Base-by-base conservation (phyloP, 1,284 basidiomycete genomes). In the Ceratorhiza oryzae-sativae region DNA sequence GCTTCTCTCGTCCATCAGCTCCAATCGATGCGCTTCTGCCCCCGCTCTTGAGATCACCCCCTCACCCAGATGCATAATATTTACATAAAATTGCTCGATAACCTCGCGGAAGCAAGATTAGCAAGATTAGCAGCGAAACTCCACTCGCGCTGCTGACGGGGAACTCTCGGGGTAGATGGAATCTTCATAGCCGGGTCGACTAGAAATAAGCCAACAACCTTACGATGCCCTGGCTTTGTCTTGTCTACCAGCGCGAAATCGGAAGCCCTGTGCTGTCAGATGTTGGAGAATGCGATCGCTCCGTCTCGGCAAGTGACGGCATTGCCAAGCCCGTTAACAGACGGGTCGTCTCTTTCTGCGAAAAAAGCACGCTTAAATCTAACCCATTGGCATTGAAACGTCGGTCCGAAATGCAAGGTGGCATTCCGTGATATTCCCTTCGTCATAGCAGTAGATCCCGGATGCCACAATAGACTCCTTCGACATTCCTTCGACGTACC, bases 401-500 rank as follows among this genome's bases (percentile, higher is more conserved):
- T 85, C 83, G 83, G 85, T 85, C 12, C 86, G 82, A 73, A 86
- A 86, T 42, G 81, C 76, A 18, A 86, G 59, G 8, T 41, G 32
- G 25, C 71, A 72, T n/a, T 73, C 71, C 10, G 56, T 59, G 32
- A 75, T 71, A 51, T 75, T 75, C 58, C 72, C 73, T 23, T 70
- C 65, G 41, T 68, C 71, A 61, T 72, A 74, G 70, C 82, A 85
- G 72, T 85, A 84, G 18, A 85, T 79, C 0, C 81, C 76, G 88
- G 87, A 74, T 85, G 86, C 72, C 80, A 77, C 85, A 86, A 87
- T 23, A 86, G 86, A 77, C 85, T 84, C 25, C 87, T 85, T 63
- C 84, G 85, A 86, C 86, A 88, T 8, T 68, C 78, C 80, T 73
- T 81, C 81, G 49, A 81, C 76, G 53, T 81, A 80, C 81, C 81